phyloP scores from a whole-genome alignment of 371 early-diverging fungal species.

The Mucor indicus region DNA sequence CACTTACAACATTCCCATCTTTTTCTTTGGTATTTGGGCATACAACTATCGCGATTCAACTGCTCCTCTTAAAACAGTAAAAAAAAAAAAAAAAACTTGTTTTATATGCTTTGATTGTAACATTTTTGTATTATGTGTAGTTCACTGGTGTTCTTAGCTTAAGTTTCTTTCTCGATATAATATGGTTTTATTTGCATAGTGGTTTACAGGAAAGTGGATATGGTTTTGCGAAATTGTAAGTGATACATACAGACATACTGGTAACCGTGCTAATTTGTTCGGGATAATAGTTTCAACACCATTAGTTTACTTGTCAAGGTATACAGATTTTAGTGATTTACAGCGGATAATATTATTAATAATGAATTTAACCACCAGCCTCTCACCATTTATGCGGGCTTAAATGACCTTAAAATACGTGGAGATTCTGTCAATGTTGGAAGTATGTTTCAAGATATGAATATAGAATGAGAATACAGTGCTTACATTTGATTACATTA shows the following conservation, averaged over 20 bases:
- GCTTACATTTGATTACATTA: background rate
- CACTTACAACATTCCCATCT: conserved; percentile 47
- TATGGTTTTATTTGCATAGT: conserved; percentile 48
- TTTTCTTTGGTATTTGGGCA: conserved; percentile 53
- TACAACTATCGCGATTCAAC: conserved; percentile 48
- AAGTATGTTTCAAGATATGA: conserved; percentile 16
- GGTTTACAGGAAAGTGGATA: conserved; percentile 36
- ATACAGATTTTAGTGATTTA: background rate
- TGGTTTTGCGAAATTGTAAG: conserved; percentile 43
- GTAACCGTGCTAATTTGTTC: background rate
- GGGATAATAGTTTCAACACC: conserved; percentile 35
- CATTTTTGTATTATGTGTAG: conserved; percentile 10
- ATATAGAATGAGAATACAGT: background rate
- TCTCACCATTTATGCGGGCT: conserved; percentile 38
- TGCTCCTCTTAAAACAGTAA: conserved; percentile 47
- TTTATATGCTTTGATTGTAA: too few relatives aligned
- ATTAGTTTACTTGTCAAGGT: conserved; percentile 48
- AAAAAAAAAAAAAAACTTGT: background rate
- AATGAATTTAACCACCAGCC: conserved; percentile 23
- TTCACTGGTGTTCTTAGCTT: conserved; percentile 39
- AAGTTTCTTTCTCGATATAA: conserved; percentile 42
- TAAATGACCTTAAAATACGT: conserved; percentile 39
- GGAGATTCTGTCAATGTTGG: conserved; percentile 42
- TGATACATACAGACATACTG: background rate
- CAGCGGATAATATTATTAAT: background rate